Percentiles rank a stretch among this genome's conserved stretches.
Conservation (phyloP, 2,329 filamentous ascomycete genomes). For the Fusarium verticillioides region DNA sequence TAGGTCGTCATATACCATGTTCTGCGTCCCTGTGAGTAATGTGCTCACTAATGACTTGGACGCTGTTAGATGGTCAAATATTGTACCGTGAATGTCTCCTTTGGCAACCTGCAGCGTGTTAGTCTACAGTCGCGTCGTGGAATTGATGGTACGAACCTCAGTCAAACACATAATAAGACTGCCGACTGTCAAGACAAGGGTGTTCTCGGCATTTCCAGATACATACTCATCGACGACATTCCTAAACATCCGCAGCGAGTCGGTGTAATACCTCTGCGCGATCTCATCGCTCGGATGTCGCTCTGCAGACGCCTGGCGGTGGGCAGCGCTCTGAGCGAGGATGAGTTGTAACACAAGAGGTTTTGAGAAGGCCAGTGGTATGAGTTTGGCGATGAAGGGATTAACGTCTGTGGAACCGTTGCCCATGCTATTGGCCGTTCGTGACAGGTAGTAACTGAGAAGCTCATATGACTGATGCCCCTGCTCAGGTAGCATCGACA, state of each 20-base stretch:
- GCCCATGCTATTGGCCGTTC: constrained; percentile 59
- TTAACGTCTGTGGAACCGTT: constrained; percentile 59
- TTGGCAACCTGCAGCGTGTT: constrained; percentile 48
- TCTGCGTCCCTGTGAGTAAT: constrained; percentile 49
- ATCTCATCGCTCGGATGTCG: constrained; percentile 44
- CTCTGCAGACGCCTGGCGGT: constrained; percentile 50
- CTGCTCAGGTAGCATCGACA: constrained; percentile 47
- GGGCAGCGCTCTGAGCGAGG: constrained; percentile 56
- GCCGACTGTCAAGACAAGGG: constrained; percentile 55
- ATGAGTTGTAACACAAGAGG: constrained; percentile 59
- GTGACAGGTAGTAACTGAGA: constrained; percentile 57
- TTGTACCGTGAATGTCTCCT: constrained; percentile 58
- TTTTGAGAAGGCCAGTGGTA: constrained; percentile 58
- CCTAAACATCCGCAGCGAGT: constrained; percentile 51
- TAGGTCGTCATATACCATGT: constrained; percentile 50
- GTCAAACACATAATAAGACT: constrained; percentile 59
- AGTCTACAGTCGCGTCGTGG: not conserved
- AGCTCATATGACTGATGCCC: constrained; percentile 55
- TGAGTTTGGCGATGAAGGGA: constrained; percentile 58
- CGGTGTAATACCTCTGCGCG: constrained; percentile 51
- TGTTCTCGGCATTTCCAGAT: constrained; percentile 48
- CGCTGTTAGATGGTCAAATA: constrained; percentile 58
- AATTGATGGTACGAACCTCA: constrained; percentile 50
- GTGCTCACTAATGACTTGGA: constrained; percentile 55
- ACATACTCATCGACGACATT: constrained; percentile 50